These are phyloP conservation scores for Ogataea zsoltii DNA, from an alignment of 805 yeast species.

Conservation along the genomic window DNA sequence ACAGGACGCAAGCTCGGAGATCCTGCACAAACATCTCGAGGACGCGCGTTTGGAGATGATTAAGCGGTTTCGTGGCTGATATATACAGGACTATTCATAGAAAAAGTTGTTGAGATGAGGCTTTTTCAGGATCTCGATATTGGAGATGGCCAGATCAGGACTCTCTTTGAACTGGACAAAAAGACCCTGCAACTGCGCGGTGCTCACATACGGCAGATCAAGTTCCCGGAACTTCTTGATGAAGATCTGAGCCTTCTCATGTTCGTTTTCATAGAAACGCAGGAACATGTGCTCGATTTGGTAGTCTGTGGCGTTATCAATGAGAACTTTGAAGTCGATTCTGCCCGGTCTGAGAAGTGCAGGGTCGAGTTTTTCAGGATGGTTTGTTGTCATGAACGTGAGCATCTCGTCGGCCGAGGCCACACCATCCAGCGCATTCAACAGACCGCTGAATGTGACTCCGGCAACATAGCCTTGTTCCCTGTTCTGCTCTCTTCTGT, in stretches of 20 bases:
- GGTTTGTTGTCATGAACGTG: conserved; percentile 98
- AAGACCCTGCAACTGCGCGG: conserved; percentile 94
- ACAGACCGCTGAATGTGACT: conserved; percentile 90
- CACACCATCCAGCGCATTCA: conserved; percentile 95
- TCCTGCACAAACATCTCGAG: conserved; percentile 43
- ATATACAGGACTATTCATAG: conserved; percentile 27
- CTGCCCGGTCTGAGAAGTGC: conserved; percentile 95
- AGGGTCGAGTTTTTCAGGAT: conserved; percentile 90
- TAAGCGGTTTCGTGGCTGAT: conserved; percentile 26
- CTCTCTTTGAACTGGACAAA: conserved; percentile 89
- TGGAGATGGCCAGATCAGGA: conserved; percentile 71
- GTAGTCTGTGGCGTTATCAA: conserved; percentile 82
- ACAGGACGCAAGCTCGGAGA: conserved; percentile 43
- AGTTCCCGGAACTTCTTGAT: conserved; percentile 47
- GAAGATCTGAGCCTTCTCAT: conserved; percentile 53
- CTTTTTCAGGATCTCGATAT: conserved; percentile 51
- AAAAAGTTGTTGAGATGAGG: conserved; percentile 36
- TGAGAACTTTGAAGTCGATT: conserved; percentile 77
- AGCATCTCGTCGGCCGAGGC: conserved; percentile 96
- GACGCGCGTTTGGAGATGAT: conserved; percentile 28
- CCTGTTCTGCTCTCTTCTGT: conserved; percentile 68
- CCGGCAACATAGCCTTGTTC: conserved; percentile 84
- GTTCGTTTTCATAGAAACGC: conserved; percentile 74
- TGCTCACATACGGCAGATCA: conserved; percentile 61
- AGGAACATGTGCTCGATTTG: conserved; percentile 84